Evolutionary conservation across 1,284 basidiomycete genomes (phyloP), one percentile per base, ranked within the genome.

Genomic region (Coniferiporia sulphurascens): DNA sequence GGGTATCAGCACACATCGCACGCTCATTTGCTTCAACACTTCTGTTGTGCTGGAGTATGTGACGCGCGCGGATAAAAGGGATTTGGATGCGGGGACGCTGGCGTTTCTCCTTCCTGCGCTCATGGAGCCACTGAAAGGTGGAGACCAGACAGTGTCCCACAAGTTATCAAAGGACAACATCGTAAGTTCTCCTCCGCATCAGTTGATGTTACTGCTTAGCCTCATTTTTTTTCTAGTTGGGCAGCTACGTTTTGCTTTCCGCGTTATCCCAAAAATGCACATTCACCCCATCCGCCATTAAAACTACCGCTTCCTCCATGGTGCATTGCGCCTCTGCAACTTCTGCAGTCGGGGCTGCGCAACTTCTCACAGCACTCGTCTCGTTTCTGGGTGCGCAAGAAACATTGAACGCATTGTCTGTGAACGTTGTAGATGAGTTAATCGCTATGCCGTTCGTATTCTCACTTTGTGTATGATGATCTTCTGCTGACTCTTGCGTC

Each of bases 11-110:
- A 72, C 78, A 0, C 88, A 97, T 70, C 87, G 87, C 44, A 83
- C 89, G 0, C 75, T 98, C 12, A 74, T 95, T 48, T 86, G 86
- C 0, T 98, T 98, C 74, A 94, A 94, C 74, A 83, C 87, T 3
- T 86, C 91, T 2, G 84, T 83, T 0, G 74, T 95, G 49, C 83
- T 96, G 27, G 93, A 93, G 54, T 92, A 91, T 65, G 76, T 97
- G 49, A 81, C 84, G 36, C 76, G 80, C 32, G 53, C 52, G 10
- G 55, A 59, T n/a, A 74, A 67, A 56, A 77, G 82, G 60, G 64
- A 66, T 4, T 64, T 89, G n/a, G 80, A 86, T 62, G 86, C 90
- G 69, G 83, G 81, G 8, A 77, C 79, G 0, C 71, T 86, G 17
- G 85, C 84, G 0, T 81, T 82, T 65, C 61, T 89, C 6, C 70